Evolutionary conservation across 352 stramenopile species (phyloP), one percentile per base, ranked within the genome.

Genomic region (Phytophthora fragariaefolia): DNA sequence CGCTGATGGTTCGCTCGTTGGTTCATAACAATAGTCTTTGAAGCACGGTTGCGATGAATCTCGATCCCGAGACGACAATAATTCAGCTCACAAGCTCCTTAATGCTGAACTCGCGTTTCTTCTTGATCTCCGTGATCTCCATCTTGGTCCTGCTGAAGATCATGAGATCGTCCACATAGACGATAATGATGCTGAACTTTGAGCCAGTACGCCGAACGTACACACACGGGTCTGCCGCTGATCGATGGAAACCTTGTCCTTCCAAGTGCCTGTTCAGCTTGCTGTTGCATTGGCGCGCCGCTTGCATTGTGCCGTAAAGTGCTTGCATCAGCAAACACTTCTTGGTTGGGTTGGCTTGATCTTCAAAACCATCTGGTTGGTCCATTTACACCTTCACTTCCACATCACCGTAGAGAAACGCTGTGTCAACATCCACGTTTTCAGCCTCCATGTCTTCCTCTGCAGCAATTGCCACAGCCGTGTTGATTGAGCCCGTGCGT

Each of bases 351-450:
- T 55, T 54, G 2, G 9, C 17, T 40, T 63, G 18, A 12, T 63
- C 55, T 6, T 36, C 28, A 13, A 67, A 64, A 0, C 54, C 60
- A 13, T 74, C 66, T 1, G 55, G 60, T 1, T 64, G 18, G 17
- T 63, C 54, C 46, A 74, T 71, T 55, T 71, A 71, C 40, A 71
- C 63, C 27, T 76, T 51, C 26, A 73, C 58, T 10, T 76, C 52
- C 1, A 66, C 26, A 18, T 47, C 23, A 10, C 61, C 63, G 27
- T 76, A 71, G 8, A 76, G 53, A 30, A 76, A 76, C n/a, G 51
- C 63, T 3, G 63, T 73, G 38, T 73, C 51, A 17, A 76, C 63
- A 27, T 72, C 63, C 9, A 57, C 61, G n/a, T 76, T 59, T 18
- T 76, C 58, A 6, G 62, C 51, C 17, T 36, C 18, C 40, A 64